These are phyloP conservation scores for Salvia hispanica DNA, from an alignment of 257 asterid species.

Conservation along the genomic window DNA sequence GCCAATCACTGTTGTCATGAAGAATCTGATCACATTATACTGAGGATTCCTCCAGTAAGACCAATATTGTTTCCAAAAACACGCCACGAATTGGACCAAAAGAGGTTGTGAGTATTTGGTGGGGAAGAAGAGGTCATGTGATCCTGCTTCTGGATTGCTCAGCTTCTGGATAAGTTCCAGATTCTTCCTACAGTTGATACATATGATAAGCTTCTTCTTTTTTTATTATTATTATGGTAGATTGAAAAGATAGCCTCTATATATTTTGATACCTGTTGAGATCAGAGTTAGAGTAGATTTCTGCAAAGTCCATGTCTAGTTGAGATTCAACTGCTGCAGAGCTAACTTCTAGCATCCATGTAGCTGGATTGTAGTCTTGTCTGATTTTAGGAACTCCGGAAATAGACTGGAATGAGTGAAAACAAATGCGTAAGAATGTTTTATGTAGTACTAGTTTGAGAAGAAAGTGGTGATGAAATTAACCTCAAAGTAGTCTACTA, in stretches of 20 bases:
- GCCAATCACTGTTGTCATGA: conserved; percentile 63
- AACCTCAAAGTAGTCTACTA: conserved; percentile 63
- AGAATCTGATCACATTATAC: conserved; percentile 24
- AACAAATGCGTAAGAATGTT: too few species aligned
- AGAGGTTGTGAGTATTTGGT: conserved; percentile 66
- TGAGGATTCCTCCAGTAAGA: conserved; percentile 79
- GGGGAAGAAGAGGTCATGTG: conserved; percentile 57
- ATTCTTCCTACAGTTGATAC: conserved; percentile 47
- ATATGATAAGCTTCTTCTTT: not conserved
- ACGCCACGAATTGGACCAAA: conserved; percentile 50
- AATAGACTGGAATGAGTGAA: conserved; percentile 32
- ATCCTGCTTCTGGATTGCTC: conserved; percentile 46
- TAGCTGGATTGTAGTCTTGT: conserved; percentile 68
- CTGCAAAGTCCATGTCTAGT: conserved; percentile 51
- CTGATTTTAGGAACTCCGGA: conserved; percentile 53
- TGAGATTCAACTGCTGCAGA: conserved; percentile 56
- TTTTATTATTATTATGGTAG: not conserved
- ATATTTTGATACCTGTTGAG: conserved; percentile 43
- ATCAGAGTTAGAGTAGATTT: conserved; percentile 51
- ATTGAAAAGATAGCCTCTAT: too few species aligned
- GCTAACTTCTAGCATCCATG: conserved; percentile 71
- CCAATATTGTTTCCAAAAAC: conserved; percentile 73
- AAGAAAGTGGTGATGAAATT: conserved; percentile 21
- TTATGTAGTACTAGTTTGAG: not conserved
- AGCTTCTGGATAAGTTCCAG: conserved; percentile 47